These are phyloP conservation scores for Coniochaeta sp. DNA, from an alignment of 2,329 filamentous ascomycete species.

Conservation along the genomic window DNA sequence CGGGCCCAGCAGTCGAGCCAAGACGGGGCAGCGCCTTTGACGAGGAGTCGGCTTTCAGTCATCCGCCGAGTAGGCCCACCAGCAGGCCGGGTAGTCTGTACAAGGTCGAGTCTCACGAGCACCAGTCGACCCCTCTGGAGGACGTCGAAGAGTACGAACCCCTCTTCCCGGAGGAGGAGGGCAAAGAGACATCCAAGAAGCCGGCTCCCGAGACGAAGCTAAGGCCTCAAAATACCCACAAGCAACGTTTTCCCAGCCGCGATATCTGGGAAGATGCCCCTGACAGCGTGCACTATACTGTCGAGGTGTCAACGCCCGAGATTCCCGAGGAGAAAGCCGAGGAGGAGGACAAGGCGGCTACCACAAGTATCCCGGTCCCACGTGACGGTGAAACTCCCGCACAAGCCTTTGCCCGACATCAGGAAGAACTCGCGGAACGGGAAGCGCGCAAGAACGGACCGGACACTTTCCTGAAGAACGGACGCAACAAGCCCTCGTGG, in stretches of 20 bases:
- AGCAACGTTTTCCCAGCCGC: slow-evolving; percentile 79
- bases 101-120: slow-evolving; percentile 44
- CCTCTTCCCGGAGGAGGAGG: slow-evolving; percentile 74
- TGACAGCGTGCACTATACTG: slow-evolving; percentile 68
- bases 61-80: slow-evolving; percentile 27
- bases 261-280: slow-evolving; percentile 98
- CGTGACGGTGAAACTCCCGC: slow-evolving; percentile 47
- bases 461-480: slow-evolving; percentile 46
- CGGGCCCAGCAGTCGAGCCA: slow-evolving; percentile 78
- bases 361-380: slow-evolving; percentile 16
- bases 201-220: slow-evolving; percentile 25
- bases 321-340: slow-evolving; percentile 24
- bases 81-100: slow-evolving; percentile 60
- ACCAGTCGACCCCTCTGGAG: slow-evolving; percentile 65
- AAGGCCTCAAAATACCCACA: slow-evolving; percentile 44
- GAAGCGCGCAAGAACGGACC: slow-evolving; percentile 31
- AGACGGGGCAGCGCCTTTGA: slow-evolving; percentile 51
- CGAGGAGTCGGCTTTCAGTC: slow-evolving; percentile 17
- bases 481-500: slow-evolving; percentile 35
- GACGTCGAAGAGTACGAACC: slow-evolving; percentile 94
- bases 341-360: slow-evolving; percentile 13
- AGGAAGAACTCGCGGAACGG: slow-evolving; percentile 57
- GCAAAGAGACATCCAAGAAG: slow-evolving; percentile 28
- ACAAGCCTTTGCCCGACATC: slow-evolving; percentile 57
- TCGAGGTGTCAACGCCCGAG: slow-evolving; percentile 80